phyloP scores from a whole-genome alignment of 345 rosid species.

The Citrus trifoliata region DNA sequence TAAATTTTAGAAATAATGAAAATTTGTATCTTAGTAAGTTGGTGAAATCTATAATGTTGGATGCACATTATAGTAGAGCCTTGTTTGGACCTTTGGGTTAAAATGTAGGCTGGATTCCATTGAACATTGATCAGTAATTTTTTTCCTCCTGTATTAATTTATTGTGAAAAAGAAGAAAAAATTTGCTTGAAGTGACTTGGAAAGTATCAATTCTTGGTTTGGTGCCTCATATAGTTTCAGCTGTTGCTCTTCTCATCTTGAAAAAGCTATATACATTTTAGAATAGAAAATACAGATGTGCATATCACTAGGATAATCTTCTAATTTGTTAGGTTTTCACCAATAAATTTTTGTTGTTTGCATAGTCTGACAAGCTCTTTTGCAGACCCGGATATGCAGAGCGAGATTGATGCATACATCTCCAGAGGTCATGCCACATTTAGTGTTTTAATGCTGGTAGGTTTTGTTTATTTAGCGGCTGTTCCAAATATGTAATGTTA shows the following conservation, averaged over 20 bases:
- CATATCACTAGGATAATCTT: background rate
- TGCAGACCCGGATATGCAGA: slow-evolving; percentile 80
- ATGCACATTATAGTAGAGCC: background rate
- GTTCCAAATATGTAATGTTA: background rate
- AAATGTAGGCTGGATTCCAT: background rate
- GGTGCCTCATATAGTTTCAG: background rate
- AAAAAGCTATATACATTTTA: background rate
- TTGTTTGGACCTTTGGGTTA: background rate
- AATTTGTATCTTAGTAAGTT: background rate
- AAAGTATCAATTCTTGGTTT: background rate
- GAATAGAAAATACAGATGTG: background rate
- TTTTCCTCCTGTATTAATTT: background rate
- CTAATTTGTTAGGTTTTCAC: background rate
- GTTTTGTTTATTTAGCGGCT: slow-evolving; percentile 14
- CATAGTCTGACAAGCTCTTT: slow-evolving; percentile 16
- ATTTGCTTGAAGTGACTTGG: background rate
- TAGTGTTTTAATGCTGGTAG: slow-evolving; percentile 64
- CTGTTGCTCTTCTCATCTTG: background rate
- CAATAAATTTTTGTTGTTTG: background rate
- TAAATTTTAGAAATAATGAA: too few relatives aligned
- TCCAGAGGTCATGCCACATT: slow-evolving; percentile 73
- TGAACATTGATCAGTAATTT: background rate
- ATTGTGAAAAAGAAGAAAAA: background rate
- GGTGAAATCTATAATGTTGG: background rate
- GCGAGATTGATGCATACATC: slow-evolving; percentile 53